phyloP scores from a whole-genome alignment of 208 protist species.

The Wallacemonas sp. region DNA sequence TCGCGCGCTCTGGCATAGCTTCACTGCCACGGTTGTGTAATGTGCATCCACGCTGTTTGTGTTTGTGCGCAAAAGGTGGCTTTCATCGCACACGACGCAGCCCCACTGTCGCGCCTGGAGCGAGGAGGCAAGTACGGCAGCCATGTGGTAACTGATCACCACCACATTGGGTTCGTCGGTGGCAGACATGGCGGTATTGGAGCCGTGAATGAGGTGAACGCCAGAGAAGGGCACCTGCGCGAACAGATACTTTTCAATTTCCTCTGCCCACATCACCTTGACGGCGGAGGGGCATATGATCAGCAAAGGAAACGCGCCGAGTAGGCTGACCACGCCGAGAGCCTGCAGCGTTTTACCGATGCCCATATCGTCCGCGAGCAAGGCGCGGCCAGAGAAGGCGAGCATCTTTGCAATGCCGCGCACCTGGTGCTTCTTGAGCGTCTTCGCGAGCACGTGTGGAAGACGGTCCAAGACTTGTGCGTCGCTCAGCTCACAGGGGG shows the following conservation, averaged over 20 bases:
- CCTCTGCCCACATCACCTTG: slow-evolving; percentile 80
- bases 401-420: slow-evolving; percentile 58
- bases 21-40: slow-evolving; percentile 57
- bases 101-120: slow-evolving; percentile 44
- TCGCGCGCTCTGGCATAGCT: slow-evolving; percentile 34
- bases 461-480: neutral
- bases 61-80: slow-evolving; percentile 81
- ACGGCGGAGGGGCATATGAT: slow-evolving; percentile 78
- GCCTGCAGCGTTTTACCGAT: slow-evolving; percentile 83
- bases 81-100: slow-evolving; percentile 76
- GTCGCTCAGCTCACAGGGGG: neutral
- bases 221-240: slow-evolving; percentile 64
- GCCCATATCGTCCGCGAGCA: slow-evolving; percentile 88
- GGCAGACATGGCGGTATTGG: slow-evolving; percentile 48
- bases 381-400: slow-evolving; percentile 37
- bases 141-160: slow-evolving; percentile 85
- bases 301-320: slow-evolving; percentile 66
- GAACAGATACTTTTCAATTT: slow-evolving; percentile 76
- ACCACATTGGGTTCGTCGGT: slow-evolving; percentile 60
- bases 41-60: slow-evolving; percentile 49
- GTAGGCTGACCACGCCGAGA: slow-evolving; percentile 56
- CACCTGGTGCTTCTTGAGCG: slow-evolving; percentile 62
- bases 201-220: slow-evolving; percentile 67
- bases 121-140: slow-evolving; percentile 39
- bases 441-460: slow-evolving; percentile 4